Percentiles rank a stretch among this genome's conserved stretches.
Conservation (phyloP, 768 basidiomycete genomes). For the Lyophyllum shimeji region DNA sequence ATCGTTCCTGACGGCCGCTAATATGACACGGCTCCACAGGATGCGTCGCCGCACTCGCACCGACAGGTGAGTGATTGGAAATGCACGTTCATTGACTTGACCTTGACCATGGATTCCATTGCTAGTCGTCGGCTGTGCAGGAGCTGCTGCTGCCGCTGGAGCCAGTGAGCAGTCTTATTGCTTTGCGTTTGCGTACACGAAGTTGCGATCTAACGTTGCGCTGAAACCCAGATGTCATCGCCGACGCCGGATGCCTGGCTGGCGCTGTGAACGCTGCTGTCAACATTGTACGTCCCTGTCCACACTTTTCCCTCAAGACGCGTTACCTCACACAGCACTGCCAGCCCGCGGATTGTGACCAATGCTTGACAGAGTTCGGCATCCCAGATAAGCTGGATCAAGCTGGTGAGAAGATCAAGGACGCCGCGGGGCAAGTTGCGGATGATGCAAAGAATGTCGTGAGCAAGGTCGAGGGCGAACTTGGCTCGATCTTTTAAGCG, state of each 20-base stretch:
- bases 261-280: slow-evolving; percentile 8
- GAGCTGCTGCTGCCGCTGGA: slow-evolving; percentile 13
- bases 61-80: slow-evolving; percentile 5
- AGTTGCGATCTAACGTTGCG: too few species aligned
- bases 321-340: neutral
- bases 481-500: slow-evolving; percentile 3
- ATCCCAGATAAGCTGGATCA: neutral
- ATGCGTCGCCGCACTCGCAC: slow-evolving; percentile 16
- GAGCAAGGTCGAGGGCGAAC: slow-evolving; percentile 4
- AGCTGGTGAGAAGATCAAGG: slow-evolving; percentile 1
- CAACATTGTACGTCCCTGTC: slow-evolving; percentile 2
- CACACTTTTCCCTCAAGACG: neutral
- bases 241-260: slow-evolving; percentile 15
- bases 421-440: neutral
- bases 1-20: neutral
- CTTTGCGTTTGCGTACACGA: too few species aligned
- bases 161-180: slow-evolving; percentile 6
- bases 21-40: neutral
- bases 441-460: slow-evolving; percentile 1
- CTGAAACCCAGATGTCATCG: slow-evolving; percentile 9
- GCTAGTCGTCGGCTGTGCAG: slow-evolving; percentile 9
- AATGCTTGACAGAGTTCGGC: slow-evolving; percentile 13
- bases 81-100: neutral
- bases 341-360: slow-evolving; percentile 14
- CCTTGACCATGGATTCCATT: neutral